These are phyloP conservation scores for Pythium aphanidermatum DNA, from an alignment of 352 stramenopile genomes.

Conservation along the genomic window DNA sequence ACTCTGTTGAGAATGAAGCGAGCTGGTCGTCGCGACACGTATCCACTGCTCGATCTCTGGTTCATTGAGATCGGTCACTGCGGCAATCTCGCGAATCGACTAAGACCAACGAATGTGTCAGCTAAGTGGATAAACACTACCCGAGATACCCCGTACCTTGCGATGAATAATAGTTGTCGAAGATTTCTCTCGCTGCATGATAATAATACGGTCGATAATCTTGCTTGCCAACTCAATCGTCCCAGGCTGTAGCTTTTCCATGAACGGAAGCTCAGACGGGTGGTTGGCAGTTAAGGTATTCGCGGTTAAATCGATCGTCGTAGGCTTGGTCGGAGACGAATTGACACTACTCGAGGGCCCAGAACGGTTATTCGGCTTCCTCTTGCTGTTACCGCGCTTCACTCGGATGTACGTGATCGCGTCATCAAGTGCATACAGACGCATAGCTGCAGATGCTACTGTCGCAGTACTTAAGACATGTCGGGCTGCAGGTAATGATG, in stretches of 20 bases:
- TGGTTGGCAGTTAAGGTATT: slow-evolving; percentile 19
- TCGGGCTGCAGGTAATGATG: slow-evolving; percentile 52
- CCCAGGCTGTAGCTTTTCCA: slow-evolving; percentile 27
- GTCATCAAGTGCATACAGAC: slow-evolving; percentile 72
- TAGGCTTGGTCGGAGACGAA: slow-evolving; percentile 24
- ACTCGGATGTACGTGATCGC: slow-evolving; percentile 63
- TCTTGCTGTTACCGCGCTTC: slow-evolving; percentile 46
- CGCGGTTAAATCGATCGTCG: slow-evolving; percentile 12
- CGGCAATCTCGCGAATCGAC: slow-evolving; percentile 41
- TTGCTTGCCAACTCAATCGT: slow-evolving; percentile 37
- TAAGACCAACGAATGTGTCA: slow-evolving; percentile 8
- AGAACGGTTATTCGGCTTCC: slow-evolving; percentile 28
- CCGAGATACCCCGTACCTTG: slow-evolving; percentile 23
- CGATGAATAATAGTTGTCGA: slow-evolving; percentile 33
- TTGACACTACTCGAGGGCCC: slow-evolving; percentile 25
- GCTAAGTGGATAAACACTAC: slow-evolving; percentile 6
- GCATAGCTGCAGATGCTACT: slow-evolving; percentile 67
- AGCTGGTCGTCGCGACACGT: slow-evolving; percentile 3
- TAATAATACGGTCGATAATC: slow-evolving; percentile 45
- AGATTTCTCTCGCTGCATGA: slow-evolving; percentile 46
- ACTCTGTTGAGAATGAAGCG: too few species aligned
- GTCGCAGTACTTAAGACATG: slow-evolving; percentile 51
- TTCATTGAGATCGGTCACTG: slow-evolving; percentile 52
- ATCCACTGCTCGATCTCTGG: slow-evolving; percentile 67
- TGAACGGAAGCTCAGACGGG: slow-evolving; percentile 45